These are phyloP conservation scores for Phytophthora tentaculata DNA, from an alignment of 352 stramenopile genomes.

Conservation along the genomic window DNA sequence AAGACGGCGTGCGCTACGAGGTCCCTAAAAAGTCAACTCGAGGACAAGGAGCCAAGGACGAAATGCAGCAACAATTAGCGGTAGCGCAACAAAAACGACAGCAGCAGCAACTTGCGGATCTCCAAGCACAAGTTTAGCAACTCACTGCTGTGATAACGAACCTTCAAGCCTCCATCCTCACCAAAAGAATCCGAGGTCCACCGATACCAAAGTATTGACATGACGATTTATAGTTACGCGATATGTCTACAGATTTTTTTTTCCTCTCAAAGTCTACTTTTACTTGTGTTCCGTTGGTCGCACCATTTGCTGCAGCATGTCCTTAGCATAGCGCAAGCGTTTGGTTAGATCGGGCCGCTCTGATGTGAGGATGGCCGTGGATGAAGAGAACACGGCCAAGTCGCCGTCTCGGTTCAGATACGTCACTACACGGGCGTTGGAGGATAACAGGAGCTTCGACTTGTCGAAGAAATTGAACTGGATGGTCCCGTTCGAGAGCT, in stretches of 20 bases:
- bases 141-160: constrained; percentile 46
- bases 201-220: constrained; percentile 39
- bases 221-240: constrained; percentile 43
- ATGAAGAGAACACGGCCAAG: constrained; percentile 58
- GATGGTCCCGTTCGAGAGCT: constrained; percentile 95
- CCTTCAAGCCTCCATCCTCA: constrained; percentile 36
- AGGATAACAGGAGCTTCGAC: constrained; percentile 95
- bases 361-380: constrained; percentile 60
- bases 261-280: constrained; percentile 5
- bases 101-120: constrained; percentile 41
- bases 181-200: constrained; percentile 27
- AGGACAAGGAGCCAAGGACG: constrained; percentile 29
- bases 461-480: constrained; percentile 97
- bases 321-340: constrained; percentile 93
- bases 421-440: constrained; percentile 91
- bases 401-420: constrained; percentile 83
- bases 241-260: constrained; percentile 33
- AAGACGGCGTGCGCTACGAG: constrained; percentile 69
- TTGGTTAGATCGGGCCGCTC: constrained; percentile 75
- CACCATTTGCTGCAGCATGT: constrained; percentile 96
- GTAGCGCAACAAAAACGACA: constrained; percentile 24
- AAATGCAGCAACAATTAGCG: constrained; percentile 13
- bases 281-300: constrained; percentile 36
- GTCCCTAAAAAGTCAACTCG: constrained; percentile 43
- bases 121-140: constrained; percentile 49